Evolutionary conservation across 176 grass and related monocot genomes (phyloP), one percentile per base, ranked within the genome.

Genomic region (Musa schizocarpa): DNA sequence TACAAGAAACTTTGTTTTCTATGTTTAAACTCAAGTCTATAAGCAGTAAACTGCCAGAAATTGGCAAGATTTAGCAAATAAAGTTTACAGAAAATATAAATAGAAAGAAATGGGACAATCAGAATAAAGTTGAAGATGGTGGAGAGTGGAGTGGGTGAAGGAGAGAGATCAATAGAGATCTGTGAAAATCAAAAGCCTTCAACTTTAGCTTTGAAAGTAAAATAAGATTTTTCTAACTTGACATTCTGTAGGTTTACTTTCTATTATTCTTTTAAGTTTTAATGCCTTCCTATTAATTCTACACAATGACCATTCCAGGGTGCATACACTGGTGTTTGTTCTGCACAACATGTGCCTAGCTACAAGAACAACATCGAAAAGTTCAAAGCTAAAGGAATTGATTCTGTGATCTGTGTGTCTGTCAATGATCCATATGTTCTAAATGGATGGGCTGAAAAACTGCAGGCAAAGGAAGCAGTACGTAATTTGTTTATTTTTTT

Each of bases 321-420:
- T 53, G 95, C 90, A 81, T 94, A 82, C 61, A 98, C 90, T 9
- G 95, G 95, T 63, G 86, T 98, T 65, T 98, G 95, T 78, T 93
- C 95, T 75, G 73, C 86, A 75, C 51, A 87, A 0, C 95, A 98
- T 23, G 88, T 98, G 51, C 95, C 95, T 81, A 93, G 88, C 84
- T 98, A 98, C 84, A 93, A 82, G 81, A 93, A 93, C 78, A 98
- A 89, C 81, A 87, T 93, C 63, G 88, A 98, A 63, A 89, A 98
- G 78, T 79, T 94, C 81, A 94, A 93, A 87, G 82, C 86, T 63
- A 98, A 98, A 87, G 95, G 90, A 52, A 67, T 94, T 23, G 78
- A 98, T 84, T 94, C 88, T 86, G 86, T 98, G 72, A 91, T 98
- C 77, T 98, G 95, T 79, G 95, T 94, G 11, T 52, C 95, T 91